Base-by-base conservation (phyloP, 2,329 filamentous ascomycete genomes). In the Hypoxylon sp. region DNA sequence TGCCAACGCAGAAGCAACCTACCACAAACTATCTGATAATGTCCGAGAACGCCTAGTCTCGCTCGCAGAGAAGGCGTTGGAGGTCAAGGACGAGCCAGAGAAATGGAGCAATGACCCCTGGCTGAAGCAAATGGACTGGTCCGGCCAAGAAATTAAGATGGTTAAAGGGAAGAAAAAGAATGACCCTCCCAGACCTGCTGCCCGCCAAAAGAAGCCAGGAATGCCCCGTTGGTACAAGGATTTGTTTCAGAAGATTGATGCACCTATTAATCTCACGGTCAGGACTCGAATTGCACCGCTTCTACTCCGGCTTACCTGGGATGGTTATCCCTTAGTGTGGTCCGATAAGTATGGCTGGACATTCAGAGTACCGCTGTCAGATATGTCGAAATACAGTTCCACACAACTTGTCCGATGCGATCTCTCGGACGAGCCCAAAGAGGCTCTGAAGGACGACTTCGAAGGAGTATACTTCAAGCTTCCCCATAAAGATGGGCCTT, bases 161-260 rank as follows among this genome's bases (percentile, higher is more conserved):
- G 90, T 89, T 21, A 98, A 97, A 77, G 91, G 90, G 2, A 97
- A 96, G 81, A 94, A 91, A 79, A 97, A 97, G 78, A 84, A 82
- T 8, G 93, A 96, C 60, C 89, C 91, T 9, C 91, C 91, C 1
- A 85, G 93, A 46, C 93, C 91, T 29, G 91, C 90, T 6, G 90
- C 90, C 9, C 85, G 91, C 47, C 96, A 99, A 77, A 99, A 98
- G 83, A 93, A 91, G 81, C 94, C 95, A 0, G 96, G 96, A 12
- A 96, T 92, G 91, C 96, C 96, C 0, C 86, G 91, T 70, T 99
- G 96, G 96, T 99, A 97, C 80, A 97, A 96, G 75, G 93, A 94
- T 76, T 82, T 99, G 1, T 97, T 96, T 72, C 73, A 85, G 1
- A 93, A 88, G 61, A 90, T 81, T 23, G 87, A 89, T 63, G 81